Conservation (phyloP, 2,329 filamentous ascomycete genomes). For the Metarhizium robertsii region DNA sequence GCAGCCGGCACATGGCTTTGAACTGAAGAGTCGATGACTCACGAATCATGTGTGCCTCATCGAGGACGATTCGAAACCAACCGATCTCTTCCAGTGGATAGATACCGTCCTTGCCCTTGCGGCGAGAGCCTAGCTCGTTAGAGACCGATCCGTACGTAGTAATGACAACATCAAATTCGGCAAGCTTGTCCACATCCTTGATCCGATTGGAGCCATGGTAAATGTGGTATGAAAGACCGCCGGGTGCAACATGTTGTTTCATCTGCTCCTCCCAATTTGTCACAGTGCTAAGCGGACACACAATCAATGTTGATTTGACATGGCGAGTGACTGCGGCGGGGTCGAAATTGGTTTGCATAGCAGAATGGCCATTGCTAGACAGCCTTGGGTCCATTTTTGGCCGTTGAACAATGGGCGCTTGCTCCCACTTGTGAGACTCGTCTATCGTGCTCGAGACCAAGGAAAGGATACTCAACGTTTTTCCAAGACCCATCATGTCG, state of each 20-base stretch:
- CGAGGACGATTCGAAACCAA: slow-evolving; percentile 89
- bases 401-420: slow-evolving; percentile 40
- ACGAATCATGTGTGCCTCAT: slow-evolving; percentile 92
- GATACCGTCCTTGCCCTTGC: slow-evolving; percentile 47
- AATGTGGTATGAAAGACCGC: slow-evolving; percentile 61
- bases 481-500: slow-evolving; percentile 85
- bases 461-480: slow-evolving; percentile 77
- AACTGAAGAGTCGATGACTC: slow-evolving; percentile 75
- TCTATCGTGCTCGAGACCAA: slow-evolving; percentile 59
- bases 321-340: slow-evolving; percentile 53
- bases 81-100: slow-evolving; percentile 69
- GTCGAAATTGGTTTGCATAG: slow-evolving; percentile 30
- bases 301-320: slow-evolving; percentile 69
- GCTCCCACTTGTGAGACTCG: slow-evolving; percentile 54
- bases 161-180: slow-evolving; percentile 72
- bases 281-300: slow-evolving; percentile 84
- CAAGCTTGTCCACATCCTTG: slow-evolving; percentile 58
- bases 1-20: slow-evolving; percentile 71
- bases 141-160: slow-evolving; percentile 88
- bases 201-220: slow-evolving; percentile 78
- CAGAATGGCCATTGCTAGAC: slow-evolving; percentile 15
- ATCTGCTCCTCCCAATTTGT: slow-evolving; percentile 95
- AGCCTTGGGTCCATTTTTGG: slow-evolving; percentile 30
- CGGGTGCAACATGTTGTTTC: slow-evolving; percentile 62
- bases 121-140: slow-evolving; percentile 62